Evolutionary conservation across 179 eudicot species (phyloP), one percentile per base, ranked within the genome.

Genomic region (Carnegiea gigantea): DNA sequence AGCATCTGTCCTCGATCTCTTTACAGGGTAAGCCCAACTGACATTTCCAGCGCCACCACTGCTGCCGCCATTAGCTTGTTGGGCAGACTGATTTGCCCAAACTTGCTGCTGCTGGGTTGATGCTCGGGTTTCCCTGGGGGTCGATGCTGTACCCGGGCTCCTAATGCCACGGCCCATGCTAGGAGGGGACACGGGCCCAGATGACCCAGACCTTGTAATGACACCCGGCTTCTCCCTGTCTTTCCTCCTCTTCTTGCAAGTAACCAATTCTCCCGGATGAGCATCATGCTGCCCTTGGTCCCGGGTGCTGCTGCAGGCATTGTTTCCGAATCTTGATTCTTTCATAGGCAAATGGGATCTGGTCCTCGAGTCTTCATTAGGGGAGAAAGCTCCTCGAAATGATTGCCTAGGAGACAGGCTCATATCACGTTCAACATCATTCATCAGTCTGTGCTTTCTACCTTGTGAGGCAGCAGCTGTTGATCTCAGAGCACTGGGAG

Each of bases 1-100:
- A 13, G 93, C 86, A 84, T 90, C 99, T 21, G 98, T 93, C 84
- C 99, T 91, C 89, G 90, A 73, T 77, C 93, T 88, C 90, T 95
- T 95, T n/a, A 95, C 99, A 28, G 95, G 98, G 71, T 95, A 91
- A 10, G 97, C 95, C 99, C 99, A 95, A 24, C 98, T 93, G 65
- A 93, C 79, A n/a, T 83, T 84, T 77, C 90, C 85, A 78, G 91
- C 78, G 60, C 88, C 78, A 57, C 87, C 86, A 44, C 76, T 44
- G 51, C 76, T 23, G 77, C 89, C 81, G 65, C 90, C 84, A 82
- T 83, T 88, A 43, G 77, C 86, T 72, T 82, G 92, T 80, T 89
- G 93, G 6, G 84, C 84, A 9, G 93, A 65, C 78, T 84, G 91
- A 75, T 85, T 86, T 48, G 85, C 70, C 90, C 88, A 87, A 57